Base-by-base conservation (phyloP, 2,329 filamentous ascomycete species). In the Diaporthe humulicola region DNA sequence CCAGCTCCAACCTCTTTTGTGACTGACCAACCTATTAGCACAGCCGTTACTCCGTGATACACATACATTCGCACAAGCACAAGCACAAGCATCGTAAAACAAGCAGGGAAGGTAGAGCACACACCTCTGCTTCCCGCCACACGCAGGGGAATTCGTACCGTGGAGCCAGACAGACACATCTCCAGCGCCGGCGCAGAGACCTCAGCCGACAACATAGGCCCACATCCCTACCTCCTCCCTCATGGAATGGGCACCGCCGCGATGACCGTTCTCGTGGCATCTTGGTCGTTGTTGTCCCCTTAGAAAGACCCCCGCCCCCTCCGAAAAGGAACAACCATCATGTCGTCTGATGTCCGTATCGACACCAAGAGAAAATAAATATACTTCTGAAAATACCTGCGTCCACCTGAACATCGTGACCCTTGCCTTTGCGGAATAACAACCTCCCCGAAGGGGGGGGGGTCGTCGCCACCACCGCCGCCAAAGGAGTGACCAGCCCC, bases 321-420 rank as follows among this genome's bases (percentile, higher is more conserved):
- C n/a, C n/a, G n/a, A n/a, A n/a, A n/a, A n/a, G n/a, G n/a, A 52
- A 52, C 10, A 9, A 10, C 54, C 19, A 36, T 15, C 7, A 14
- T 9, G 14, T 69, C 64, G 64, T 69, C 64, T 10, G n/a, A 69
- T 69, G 48, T 69, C 38, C 30, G 14, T 40, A 19, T 19, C 14
- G 17, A 22, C 25, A 8, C 17, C 28, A n/a, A n/a, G 6, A 2
- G 6, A 8, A 45, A 22, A 22, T 8, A 12, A n/a, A 48, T 33
- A 12, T 15, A 14, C 2, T 30, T 4, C 19, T 30, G 22, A 10
- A 33, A 50, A 52, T 52, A 45, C 33, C 22, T 19, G 33, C 7
- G n/a, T 25, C 64, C 33, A 69, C 14, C 40, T 50, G 38, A 30
- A 33, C 22, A 33, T 15, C 36, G n/a, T 33, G 40, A 19, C 28